phyloP scores from a whole-genome alignment of 1,284 basidiomycete species.

The Mycena sp. region DNA sequence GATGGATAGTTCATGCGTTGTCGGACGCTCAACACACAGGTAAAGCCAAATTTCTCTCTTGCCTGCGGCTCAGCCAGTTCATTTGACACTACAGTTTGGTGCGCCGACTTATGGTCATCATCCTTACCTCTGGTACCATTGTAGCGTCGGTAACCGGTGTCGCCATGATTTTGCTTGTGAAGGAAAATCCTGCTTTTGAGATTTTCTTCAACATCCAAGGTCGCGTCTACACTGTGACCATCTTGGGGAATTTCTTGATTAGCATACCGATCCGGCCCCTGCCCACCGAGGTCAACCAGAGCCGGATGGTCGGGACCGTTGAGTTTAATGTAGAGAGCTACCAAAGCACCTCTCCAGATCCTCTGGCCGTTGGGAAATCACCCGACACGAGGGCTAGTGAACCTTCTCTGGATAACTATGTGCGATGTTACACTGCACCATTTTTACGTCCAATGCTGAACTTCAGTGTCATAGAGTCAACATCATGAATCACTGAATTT shows the following conservation, averaged over 20 bases:
- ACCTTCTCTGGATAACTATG: too few relatives aligned
- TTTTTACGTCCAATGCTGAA: too few relatives aligned
- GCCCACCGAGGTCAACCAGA: too few relatives aligned
- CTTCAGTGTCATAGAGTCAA: too few relatives aligned
- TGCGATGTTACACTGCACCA: too few relatives aligned
- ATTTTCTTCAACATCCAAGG: slow-evolving; percentile 15
- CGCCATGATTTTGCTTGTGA: not conserved
- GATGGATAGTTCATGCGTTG: not conserved
- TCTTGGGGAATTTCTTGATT: slow-evolving; percentile 3
- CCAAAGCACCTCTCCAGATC: too few relatives aligned
- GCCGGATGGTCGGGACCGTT: too few relatives aligned
- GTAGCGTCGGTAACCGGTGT: slow-evolving; percentile 2
- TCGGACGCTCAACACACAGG: slow-evolving; percentile 1
- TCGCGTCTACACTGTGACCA: slow-evolving; percentile 14
- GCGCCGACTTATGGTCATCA: slow-evolving; percentile 6
- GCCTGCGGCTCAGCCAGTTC: not conserved
- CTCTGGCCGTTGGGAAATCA: too few relatives aligned
- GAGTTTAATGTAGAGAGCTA: too few relatives aligned
- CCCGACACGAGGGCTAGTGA: too few relatives aligned
- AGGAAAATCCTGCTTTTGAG: slow-evolving; percentile 1
- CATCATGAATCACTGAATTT: too few relatives aligned
- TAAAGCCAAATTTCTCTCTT: not conserved
- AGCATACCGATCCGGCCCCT: too few relatives aligned
- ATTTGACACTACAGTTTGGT: not conserved
- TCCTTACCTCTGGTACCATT: slow-evolving; percentile 1